Conservation (phyloP, 2,329 filamentous ascomycete species). For the Calonectria henricotiae region DNA sequence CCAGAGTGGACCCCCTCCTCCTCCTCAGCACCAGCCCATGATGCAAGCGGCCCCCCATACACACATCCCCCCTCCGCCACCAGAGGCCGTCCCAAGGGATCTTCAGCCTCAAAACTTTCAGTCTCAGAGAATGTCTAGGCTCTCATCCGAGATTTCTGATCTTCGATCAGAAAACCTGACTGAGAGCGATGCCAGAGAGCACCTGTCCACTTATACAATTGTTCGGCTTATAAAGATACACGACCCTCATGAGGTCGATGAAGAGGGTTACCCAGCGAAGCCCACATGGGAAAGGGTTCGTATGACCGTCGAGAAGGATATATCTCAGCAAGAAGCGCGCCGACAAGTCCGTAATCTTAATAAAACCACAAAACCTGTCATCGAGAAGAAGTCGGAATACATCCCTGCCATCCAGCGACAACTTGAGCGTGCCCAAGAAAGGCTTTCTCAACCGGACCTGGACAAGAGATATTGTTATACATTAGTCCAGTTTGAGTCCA, state of each 20-base stretch:
- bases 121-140: constrained; percentile 31
- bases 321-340: constrained; percentile 59
- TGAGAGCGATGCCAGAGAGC: constrained; percentile 59
- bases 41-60: constrained; percentile 27
- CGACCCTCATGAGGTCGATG: constrained; percentile 56
- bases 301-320: constrained; percentile 55
- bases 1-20: neutral
- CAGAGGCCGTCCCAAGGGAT: constrained; percentile 37
- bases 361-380: constrained; percentile 51
- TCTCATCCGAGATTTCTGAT: constrained; percentile 54
- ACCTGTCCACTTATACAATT: constrained; percentile 61
- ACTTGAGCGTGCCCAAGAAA: constrained; percentile 59
- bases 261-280: constrained; percentile 55
- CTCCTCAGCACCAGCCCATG: constrained; percentile 23
- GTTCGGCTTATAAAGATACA: constrained; percentile 62
- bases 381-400: constrained; percentile 61
- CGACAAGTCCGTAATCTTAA: constrained; percentile 60
- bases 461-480: constrained; percentile 61
- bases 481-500: constrained; percentile 64
- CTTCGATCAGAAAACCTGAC: constrained; percentile 59
- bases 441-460: constrained; percentile 56
- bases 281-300: constrained; percentile 62
- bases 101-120: constrained; percentile 41
- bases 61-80: constrained; percentile 42
- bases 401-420: constrained; percentile 60